Conservation (phyloP, 2,329 filamentous ascomycete species). For the Alternaria solani region DNA sequence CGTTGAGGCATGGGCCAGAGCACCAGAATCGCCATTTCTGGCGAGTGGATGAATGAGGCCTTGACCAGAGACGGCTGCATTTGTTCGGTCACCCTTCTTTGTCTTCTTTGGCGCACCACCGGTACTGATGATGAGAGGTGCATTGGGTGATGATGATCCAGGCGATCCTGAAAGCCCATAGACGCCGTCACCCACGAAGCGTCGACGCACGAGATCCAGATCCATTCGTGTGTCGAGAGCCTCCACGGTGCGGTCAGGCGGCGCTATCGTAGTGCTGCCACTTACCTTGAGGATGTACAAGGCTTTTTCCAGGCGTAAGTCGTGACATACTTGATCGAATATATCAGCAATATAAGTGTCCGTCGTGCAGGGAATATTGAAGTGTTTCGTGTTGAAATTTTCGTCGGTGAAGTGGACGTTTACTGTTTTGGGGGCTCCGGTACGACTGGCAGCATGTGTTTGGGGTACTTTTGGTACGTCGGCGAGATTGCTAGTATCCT, state of each 20-base stretch:
- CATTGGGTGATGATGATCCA: slow-evolving; percentile 73
- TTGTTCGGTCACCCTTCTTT: slow-evolving; percentile 62
- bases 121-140: slow-evolving; percentile 64
- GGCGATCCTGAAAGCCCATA: slow-evolving; percentile 74
- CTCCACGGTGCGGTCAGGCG: slow-evolving; percentile 79
- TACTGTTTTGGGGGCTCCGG: slow-evolving; percentile 74
- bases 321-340: slow-evolving; percentile 78
- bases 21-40: slow-evolving; percentile 60
- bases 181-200: slow-evolving; percentile 78
- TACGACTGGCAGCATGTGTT: slow-evolving; percentile 61
- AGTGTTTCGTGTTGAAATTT: slow-evolving; percentile 72
- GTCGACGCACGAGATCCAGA: slow-evolving; percentile 76
- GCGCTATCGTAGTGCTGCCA: slow-evolving; percentile 75
- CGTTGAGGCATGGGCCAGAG: slow-evolving; percentile 49
- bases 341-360: slow-evolving; percentile 86
- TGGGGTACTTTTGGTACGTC: slow-evolving; percentile 55
- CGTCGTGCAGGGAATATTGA: slow-evolving; percentile 78
- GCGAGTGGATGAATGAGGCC: slow-evolving; percentile 68
- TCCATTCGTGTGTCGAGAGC: slow-evolving; percentile 78
- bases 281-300: slow-evolving; percentile 81
- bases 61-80: slow-evolving; percentile 60
- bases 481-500: slow-evolving; percentile 55
- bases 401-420: slow-evolving; percentile 76
- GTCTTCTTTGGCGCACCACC: slow-evolving; percentile 60
- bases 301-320: slow-evolving; percentile 79